phyloP scores from a whole-genome alignment of 352 stramenopile genomes.

The Thalassiosira ordinaria region DNA sequence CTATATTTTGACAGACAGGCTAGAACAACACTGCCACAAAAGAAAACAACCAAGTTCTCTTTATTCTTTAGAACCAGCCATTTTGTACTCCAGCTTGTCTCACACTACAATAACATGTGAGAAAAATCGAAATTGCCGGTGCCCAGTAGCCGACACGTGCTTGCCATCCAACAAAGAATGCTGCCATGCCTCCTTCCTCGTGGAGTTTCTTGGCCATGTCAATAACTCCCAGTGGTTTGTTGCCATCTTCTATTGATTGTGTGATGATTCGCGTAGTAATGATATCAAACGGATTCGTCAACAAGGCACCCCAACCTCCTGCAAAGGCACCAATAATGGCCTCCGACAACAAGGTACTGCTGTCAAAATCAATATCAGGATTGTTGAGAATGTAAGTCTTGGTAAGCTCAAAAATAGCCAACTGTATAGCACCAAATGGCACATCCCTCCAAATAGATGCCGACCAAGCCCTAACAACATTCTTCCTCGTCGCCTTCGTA shows the following conservation, averaged over 20 bases:
- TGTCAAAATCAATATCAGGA: slow-evolving; percentile 58
- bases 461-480: slow-evolving; percentile 35
- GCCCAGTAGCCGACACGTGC: slow-evolving; percentile 56
- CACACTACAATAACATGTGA: slow-evolving; percentile 58
- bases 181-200: slow-evolving; percentile 40
- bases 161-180: slow-evolving; percentile 49
- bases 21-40: too few relatives aligned
- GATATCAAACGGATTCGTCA: slow-evolving; percentile 77
- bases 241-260: slow-evolving; percentile 16
- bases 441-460: slow-evolving; percentile 50
- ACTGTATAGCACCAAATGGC: slow-evolving; percentile 62
- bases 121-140: slow-evolving; percentile 61
- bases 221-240: slow-evolving; percentile 22
- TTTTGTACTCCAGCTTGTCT: slow-evolving; percentile 41
- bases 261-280: slow-evolving; percentile 76
- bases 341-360: slow-evolving; percentile 53
- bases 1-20: too few relatives aligned
- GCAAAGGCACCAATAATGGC: slow-evolving; percentile 63
- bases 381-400: slow-evolving; percentile 57
- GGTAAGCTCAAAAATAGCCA: slow-evolving; percentile 61
- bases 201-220: slow-evolving; percentile 40
- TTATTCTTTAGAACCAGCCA: slow-evolving; percentile 27
- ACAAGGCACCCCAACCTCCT: slow-evolving; percentile 63
- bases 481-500: background rate
- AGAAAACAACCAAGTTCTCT: too few relatives aligned